Base-by-base conservation (phyloP, 225 moss, liverwort and hornwort genomes). In the Sphagnum tenellum region DNA sequence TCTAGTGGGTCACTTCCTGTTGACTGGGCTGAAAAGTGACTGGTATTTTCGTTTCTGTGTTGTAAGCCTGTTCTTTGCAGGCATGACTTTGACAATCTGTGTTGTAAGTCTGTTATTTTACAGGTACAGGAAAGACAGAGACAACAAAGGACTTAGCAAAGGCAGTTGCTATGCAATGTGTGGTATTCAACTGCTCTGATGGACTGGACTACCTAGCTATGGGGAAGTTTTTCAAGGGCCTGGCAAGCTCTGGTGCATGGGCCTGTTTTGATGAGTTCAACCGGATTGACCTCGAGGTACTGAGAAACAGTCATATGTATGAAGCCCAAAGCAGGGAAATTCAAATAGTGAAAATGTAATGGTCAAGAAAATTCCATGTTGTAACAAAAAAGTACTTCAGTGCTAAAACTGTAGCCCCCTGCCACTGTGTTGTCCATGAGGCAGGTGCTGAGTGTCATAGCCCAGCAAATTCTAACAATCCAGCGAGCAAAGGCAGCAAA, bases 231-330 rank as follows among this genome's bases (percentile, higher is more conserved):
- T 91, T 91, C 45, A 88, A 91, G 56, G 90, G 88, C 3, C 76
- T 91, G 9, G 90, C 90, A 0, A 88, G 86, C 73, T 79, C 90
- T 8, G 90, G 90, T 65, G 90, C 90, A 12, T 91, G 90, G 90
- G 82, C 90, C 72, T 91, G 88, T 63, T 91, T 91, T 73, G 90
- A 91, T 71, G 90, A 91, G 64, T 91, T 91, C 64, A 91, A 91
- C 60, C 88, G 90, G 63, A 91, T 91, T 8, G 90, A 91, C 3
- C 50, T 91, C 0, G 90, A 88, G 81, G 90, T 88, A 66, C 61
- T 62, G 11, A 9, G 29, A 29, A 29, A 29, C 29, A 29, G 29
- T 1, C 29, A 29, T 0, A 29, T 29, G 29, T 29, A 29, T 29
- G 29, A 29, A 29, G 0, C 29, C 29, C 29, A 29, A 29, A 29